Base-by-base conservation (phyloP, 2,329 filamentous ascomycete species). In the Rugonectria rugulosa region DNA sequence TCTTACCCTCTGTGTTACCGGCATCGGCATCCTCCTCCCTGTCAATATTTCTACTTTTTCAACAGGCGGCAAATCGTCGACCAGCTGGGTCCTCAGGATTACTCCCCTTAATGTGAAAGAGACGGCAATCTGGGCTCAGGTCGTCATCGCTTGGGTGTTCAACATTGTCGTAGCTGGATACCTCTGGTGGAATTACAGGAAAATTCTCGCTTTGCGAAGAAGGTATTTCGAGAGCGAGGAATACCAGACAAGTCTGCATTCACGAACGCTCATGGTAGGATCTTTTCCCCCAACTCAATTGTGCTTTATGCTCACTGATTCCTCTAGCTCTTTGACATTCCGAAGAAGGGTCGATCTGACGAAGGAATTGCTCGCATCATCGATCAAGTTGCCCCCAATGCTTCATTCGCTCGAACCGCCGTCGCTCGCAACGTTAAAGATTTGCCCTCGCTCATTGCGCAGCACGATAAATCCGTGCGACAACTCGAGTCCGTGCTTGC, bases 391-490 rank as follows among this genome's bases (percentile, higher is more conserved):
- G 90, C 88, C 21, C 91, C 91, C 1, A 90, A 88, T 20, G 89
- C 90, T 10, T 90, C 89, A 10, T 86, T 92, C 51, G 91, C 92
- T 3, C 84, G 90, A 59, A 91, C 89, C 17, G 88, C 91, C 10
- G 88, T 98, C 66, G 93, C 92, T 20, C 87, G 95, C 60, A 97
- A 98, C 66, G 92, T 97, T 59, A 96, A 94, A 72, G 88, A 94
- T 32, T 81, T 99, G 11, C 95, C 95, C 10, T 82, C 89, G 15
- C 78, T 98, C 54, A 95, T 99, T 59, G 86, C 89, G 56, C 84
- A 96, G 70, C 93, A 99, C 68, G 88, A 92, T 51, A 81, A 89
- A 61, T 82, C 87, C 0, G 95, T 99, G 27, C 86, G 91, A 42
- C 82, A 91, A 63, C 82, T 99, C 32, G 95, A 99, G 72, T 83